Percentiles rank a stretch among this genome's conserved stretches.
phyloP scores from a whole-genome alignment of 2,329 filamentous ascomycete genomes.

The Pleomassaria siparia region DNA sequence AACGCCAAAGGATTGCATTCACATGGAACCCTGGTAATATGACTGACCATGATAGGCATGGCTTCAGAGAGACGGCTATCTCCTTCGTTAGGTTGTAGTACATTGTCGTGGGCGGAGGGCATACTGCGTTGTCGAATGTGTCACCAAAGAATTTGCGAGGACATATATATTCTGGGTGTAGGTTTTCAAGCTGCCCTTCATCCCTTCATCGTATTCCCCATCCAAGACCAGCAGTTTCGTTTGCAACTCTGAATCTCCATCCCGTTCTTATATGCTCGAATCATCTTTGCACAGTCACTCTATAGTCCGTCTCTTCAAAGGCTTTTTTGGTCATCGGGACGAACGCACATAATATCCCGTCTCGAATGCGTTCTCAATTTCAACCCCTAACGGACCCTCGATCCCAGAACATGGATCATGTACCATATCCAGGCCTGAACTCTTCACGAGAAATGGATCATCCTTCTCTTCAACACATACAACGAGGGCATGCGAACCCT shows the following conservation, averaged over 20 bases:
- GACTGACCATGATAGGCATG: not conserved
- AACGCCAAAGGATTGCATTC: constrained; percentile 6
- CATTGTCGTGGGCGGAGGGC: not conserved
- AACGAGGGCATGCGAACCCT: constrained; percentile 12
- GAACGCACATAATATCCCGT: not conserved
- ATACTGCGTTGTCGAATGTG: not conserved
- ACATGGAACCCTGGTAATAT: not conserved
- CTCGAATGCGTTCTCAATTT: not conserved
- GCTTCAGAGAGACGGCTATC: not conserved
- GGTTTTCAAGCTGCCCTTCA: not conserved
- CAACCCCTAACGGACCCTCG: constrained; percentile 8
- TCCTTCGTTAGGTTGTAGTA: not conserved
- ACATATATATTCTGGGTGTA: not conserved
- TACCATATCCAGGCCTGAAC: constrained; percentile 13
- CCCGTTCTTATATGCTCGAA: not conserved
- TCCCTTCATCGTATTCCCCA: not conserved
- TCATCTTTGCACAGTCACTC: not conserved
- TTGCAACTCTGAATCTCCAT: not conserved
- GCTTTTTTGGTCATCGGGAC: not conserved
- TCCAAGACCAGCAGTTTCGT: not conserved
- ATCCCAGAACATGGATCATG: constrained; percentile 22
- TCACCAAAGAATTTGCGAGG: not conserved
- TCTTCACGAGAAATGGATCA: constrained; percentile 12
- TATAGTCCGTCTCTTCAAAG: not conserved
- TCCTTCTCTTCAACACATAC: constrained; percentile 11